phyloP scores from a whole-genome alignment of 2,329 filamentous ascomycete species.

The Ceratocystiopsis sp. region DNA sequence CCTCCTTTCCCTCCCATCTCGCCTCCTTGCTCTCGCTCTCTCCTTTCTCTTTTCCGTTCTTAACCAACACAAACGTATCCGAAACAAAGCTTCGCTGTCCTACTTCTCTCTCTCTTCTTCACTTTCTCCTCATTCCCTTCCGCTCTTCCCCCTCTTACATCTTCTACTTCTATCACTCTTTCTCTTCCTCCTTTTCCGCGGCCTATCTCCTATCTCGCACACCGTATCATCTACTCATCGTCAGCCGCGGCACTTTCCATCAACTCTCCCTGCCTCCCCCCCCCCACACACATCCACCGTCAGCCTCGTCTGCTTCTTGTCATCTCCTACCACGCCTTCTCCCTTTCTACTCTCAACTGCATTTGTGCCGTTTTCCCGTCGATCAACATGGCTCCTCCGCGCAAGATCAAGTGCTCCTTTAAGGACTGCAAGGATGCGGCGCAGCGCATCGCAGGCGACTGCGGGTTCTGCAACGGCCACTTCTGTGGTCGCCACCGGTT shows the following conservation, averaged over 20 bases:
- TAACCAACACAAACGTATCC: background rate
- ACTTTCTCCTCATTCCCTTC: background rate
- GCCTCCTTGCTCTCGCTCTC: background rate
- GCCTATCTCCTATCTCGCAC: background rate
- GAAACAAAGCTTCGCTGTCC: background rate
- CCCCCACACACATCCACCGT: background rate
- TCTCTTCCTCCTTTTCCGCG: background rate
- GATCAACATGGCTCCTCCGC: constrained; percentile 40
- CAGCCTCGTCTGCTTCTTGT: background rate
- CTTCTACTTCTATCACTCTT: background rate
- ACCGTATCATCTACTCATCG: too few relatives aligned
- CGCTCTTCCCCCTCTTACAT: background rate
- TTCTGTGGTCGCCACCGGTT: constrained; percentile 92
- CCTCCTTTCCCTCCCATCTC: background rate
- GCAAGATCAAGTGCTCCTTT: constrained; percentile 72
- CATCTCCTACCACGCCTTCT: background rate
- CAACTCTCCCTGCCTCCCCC: background rate
- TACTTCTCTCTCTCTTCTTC: background rate
- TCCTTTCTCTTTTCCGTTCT: constrained; percentile 1
- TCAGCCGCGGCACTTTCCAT: background rate
- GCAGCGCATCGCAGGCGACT: constrained; percentile 91
- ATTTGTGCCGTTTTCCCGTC: constrained; percentile 4
- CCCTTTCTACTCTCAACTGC: background rate
- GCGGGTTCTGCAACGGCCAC: constrained; percentile 82
- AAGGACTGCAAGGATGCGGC: constrained; percentile 78